Base-by-base conservation (phyloP, 306 rosid genomes). In the Herpetospermum pedunculosum region DNA sequence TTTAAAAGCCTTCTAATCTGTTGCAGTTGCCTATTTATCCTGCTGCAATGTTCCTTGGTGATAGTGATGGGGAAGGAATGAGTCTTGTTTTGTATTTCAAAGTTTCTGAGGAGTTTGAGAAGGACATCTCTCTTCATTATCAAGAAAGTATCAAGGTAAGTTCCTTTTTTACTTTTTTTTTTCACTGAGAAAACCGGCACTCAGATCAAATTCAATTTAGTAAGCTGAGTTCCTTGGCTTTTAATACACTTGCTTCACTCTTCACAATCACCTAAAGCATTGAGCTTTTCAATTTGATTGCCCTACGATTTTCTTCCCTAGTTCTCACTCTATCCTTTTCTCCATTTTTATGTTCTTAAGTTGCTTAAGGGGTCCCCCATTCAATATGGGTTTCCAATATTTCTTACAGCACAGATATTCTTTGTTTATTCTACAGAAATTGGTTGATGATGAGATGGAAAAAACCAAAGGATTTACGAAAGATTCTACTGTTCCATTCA, bases 21-120 rank as follows among this genome's bases (percentile, higher is more conserved):
- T 68, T 76, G 58, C 86, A 94, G 99, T 79, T 89, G 82, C 99
- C 99, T 77, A 87, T 89, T 72, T 94, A 94, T 89, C 99, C 95
- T 19, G 92, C 96, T 74, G 89, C 96, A 63, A 89, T 94, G 87
- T 94, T 94, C 78, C 86, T 80, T 30, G 96, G 99, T 50, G 96
- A 94, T 50, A 78, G 85, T 41, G 99, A 94, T 78, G 99, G 99
- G 26, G 96, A 94, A 49, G 99, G 97, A 49, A 74, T 88, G 86
- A 91, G 96, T 85, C 91, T 91, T 30, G 96, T 91, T 40, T 70
- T 91, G 47, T 94, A 94, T 75, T 94, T 94, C 72, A 88, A 84
- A 82, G 83, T 81, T 76, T 82, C 88, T 3, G 96, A 91, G 35
- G 85, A 76, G 77, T 84, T 88, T 73, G 95, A 91, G 4, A 81